Conservation (phyloP, 768 basidiomycete species). For the Dentipellis fragilis region DNA sequence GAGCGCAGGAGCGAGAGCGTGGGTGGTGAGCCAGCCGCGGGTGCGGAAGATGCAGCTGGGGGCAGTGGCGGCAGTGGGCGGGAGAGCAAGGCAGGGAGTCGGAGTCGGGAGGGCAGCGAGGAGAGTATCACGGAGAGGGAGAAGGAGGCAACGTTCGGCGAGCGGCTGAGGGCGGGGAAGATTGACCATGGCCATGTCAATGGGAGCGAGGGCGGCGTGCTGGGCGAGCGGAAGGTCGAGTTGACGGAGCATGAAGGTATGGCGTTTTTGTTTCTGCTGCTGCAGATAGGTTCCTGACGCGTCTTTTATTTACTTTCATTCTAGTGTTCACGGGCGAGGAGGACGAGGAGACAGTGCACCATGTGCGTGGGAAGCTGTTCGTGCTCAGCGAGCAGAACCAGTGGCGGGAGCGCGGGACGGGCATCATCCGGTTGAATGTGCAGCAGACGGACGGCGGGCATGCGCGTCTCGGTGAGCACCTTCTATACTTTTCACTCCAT, state of each 20-base stretch:
- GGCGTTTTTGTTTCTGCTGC: slow-evolving; percentile 14
- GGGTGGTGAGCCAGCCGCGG: slow-evolving; percentile 3
- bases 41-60: slow-evolving; percentile 20
- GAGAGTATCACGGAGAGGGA: slow-evolving; percentile 13
- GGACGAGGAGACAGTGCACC: slow-evolving; percentile 67
- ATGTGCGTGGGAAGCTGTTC: slow-evolving; percentile 71
- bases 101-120: not conserved
- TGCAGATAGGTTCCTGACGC: slow-evolving; percentile 1
- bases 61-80: slow-evolving; percentile 7
- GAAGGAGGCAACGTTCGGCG: slow-evolving; percentile 38
- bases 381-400: slow-evolving; percentile 42
- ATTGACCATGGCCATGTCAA: slow-evolving; percentile 53
- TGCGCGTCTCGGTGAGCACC: slow-evolving; percentile 51
- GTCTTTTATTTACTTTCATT: not conserved
- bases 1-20: slow-evolving; percentile 15
- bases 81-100: slow-evolving; percentile 5
- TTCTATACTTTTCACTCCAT: not conserved
- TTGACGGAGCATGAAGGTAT: slow-evolving; percentile 63
- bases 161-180: slow-evolving; percentile 51
- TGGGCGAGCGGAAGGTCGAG: slow-evolving; percentile 34
- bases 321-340: slow-evolving; percentile 73
- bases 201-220: slow-evolving; percentile 24
- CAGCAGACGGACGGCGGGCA: slow-evolving; percentile 50
- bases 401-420: slow-evolving; percentile 76
- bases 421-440: slow-evolving; percentile 62